A percentile compares a stretch with the other conserved stretches of the same genome.
These are phyloP conservation scores for Pisolithus marmoratus DNA, from an alignment of 768 basidiomycete species.

Conservation along the genomic window DNA sequence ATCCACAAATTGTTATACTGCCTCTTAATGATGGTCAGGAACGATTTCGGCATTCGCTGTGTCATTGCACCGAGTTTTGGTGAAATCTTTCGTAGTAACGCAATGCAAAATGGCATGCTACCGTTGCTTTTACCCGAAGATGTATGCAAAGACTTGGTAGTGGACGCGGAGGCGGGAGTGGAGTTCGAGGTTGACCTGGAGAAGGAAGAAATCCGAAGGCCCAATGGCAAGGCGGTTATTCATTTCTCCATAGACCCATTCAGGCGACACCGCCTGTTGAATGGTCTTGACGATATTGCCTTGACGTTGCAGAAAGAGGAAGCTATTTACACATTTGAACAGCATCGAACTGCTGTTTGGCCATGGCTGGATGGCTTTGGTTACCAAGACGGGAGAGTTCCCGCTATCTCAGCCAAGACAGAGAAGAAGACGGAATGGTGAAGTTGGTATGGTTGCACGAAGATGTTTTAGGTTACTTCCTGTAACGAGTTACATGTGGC, in stretches of 20 bases:
- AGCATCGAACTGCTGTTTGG: conserved; percentile 70
- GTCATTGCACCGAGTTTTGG: conserved; percentile 86
- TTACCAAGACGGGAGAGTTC: conserved; percentile 75
- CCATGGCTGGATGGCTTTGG: conserved; percentile 98
- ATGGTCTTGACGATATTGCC: conserved; percentile 95
- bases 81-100: conserved; percentile 85
- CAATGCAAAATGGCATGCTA: conserved; percentile 93
- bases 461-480: not conserved
- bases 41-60: conserved; percentile 87
- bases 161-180: conserved; percentile 69
- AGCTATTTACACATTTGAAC: conserved; percentile 77
- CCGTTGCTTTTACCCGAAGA: conserved; percentile 66
- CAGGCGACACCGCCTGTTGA: conserved; percentile 88
- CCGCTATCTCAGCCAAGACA: conserved; percentile 37
- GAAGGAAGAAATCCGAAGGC: conserved; percentile 70
- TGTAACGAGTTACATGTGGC: too few relatives aligned
- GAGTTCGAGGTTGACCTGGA: conserved; percentile 84
- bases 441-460: conserved; percentile 6
- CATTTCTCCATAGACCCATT: conserved; percentile 83
- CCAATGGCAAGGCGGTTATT: conserved; percentile 67
- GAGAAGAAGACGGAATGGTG: conserved; percentile 70
- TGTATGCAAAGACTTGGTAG: conserved; percentile 64
- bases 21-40: conserved; percentile 34
- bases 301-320: conserved; percentile 80
- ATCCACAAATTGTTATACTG: not conserved